Conservation (phyloP, 768 basidiomycete species). For the Pleurotus cornucopiae region DNA sequence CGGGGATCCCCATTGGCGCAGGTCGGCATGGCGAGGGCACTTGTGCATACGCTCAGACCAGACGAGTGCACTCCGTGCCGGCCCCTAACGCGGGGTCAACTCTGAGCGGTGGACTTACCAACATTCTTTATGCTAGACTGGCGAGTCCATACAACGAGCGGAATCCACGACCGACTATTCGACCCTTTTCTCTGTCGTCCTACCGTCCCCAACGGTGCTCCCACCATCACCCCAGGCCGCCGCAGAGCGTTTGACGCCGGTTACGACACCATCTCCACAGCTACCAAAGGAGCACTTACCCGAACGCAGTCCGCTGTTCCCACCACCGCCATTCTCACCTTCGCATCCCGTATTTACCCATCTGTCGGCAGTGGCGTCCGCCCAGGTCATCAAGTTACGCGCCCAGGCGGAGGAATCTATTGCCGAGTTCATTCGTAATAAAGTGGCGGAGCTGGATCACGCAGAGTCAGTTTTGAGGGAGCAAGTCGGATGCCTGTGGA, state of each 20-base stretch:
- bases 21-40: not conserved
- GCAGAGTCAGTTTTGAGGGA: conserved; percentile 49
- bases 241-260: conserved; percentile 2
- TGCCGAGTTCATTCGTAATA: conserved; percentile 44
- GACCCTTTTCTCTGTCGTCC: conserved; percentile 38
- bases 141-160: conserved; percentile 29
- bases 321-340: conserved; percentile 74
- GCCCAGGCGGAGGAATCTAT: conserved; percentile 56
- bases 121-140: conserved; percentile 26
- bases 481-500: conserved; percentile 65
- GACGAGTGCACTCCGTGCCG: too few relatives aligned
- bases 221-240: conserved; percentile 21
- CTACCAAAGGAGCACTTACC: conserved; percentile 41
- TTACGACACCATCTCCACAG: conserved; percentile 19
- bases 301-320: conserved; percentile 56
- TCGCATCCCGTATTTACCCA: conserved; percentile 69
- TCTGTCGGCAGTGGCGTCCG: conserved; percentile 52
- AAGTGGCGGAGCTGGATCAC: conserved; percentile 52
- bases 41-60: not conserved
- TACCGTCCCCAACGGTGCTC: conserved; percentile 25
- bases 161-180: conserved; percentile 42
- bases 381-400: conserved; percentile 52
- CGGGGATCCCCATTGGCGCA: not conserved
- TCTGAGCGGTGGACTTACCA: too few relatives aligned
- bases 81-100: too few relatives aligned